Conservation (phyloP, 345 rosid species). For the Euphorbia pulcherrima region DNA sequence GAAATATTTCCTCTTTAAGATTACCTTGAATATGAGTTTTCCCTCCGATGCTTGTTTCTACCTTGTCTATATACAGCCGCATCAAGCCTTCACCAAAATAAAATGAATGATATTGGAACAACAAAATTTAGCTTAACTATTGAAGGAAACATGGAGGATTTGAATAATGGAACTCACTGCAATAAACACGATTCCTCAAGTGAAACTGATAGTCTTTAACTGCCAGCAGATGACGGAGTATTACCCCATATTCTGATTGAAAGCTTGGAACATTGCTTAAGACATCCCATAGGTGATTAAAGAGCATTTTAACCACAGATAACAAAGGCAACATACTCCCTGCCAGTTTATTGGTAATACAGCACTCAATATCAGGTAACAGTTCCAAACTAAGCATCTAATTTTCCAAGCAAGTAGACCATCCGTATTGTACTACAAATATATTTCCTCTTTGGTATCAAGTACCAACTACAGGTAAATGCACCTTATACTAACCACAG, state of each 20-base stretch:
- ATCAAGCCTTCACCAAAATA: slow-evolving; percentile 52
- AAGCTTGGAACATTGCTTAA: slow-evolving; percentile 69
- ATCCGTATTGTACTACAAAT: neutral
- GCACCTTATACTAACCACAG: neutral
- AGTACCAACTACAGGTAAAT: neutral
- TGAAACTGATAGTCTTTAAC: slow-evolving; percentile 68
- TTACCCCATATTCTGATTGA: slow-evolving; percentile 79
- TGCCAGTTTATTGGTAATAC: slow-evolving; percentile 26
- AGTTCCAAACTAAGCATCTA: neutral
- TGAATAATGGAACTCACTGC: slow-evolving; percentile 45
- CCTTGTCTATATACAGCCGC: slow-evolving; percentile 69
- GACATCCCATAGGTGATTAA: slow-evolving; percentile 65
- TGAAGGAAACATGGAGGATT: slow-evolving; percentile 4
- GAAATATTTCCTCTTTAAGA: slow-evolving; percentile 75
- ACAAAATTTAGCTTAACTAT: slow-evolving; percentile 5
- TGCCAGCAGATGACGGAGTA: slow-evolving; percentile 67
- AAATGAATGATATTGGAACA: slow-evolving; percentile 12
- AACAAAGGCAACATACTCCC: slow-evolving; percentile 57
- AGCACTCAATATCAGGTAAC: slow-evolving; percentile 5
- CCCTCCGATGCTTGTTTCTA: slow-evolving; percentile 45
- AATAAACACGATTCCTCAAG: slow-evolving; percentile 62
- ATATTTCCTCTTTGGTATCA: neutral
- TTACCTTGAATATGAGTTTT: slow-evolving; percentile 42
- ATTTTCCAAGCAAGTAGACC: neutral
- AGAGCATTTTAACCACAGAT: slow-evolving; percentile 59